Conservation (phyloP, 805 yeast genomes). For the Saturnispora dispora region DNA sequence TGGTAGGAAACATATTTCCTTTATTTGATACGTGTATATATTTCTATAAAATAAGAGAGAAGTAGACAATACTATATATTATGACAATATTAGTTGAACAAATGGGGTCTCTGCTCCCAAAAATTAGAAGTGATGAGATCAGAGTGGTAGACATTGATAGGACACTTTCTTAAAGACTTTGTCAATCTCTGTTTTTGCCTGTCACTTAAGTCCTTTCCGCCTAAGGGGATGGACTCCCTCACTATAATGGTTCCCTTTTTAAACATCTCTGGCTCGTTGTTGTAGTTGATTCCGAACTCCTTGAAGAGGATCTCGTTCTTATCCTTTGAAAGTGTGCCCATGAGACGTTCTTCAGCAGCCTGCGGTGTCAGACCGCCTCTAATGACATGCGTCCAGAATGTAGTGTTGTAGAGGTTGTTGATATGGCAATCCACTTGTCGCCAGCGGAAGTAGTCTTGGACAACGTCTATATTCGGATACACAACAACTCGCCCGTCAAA, state of each 20-base stretch:
- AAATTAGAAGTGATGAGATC: slow-evolving; percentile 59
- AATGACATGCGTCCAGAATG: slow-evolving; percentile 79
- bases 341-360: slow-evolving; percentile 70
- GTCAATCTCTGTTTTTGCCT: slow-evolving; percentile 24
- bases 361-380: slow-evolving; percentile 61
- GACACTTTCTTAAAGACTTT: slow-evolving; percentile 41
- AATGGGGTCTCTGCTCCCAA: slow-evolving; percentile 44
- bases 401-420: slow-evolving; percentile 85
- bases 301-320: slow-evolving; percentile 81
- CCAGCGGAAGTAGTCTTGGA: slow-evolving; percentile 87
- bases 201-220: not conserved
- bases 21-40: not conserved
- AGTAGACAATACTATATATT: not conserved
- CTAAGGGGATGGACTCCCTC: slow-evolving; percentile 30
- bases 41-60: not conserved
- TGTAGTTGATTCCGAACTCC: slow-evolving; percentile 78
- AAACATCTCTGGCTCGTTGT: slow-evolving; percentile 79
- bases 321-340: slow-evolving; percentile 74
- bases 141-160: slow-evolving; percentile 38
- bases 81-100: slow-evolving; percentile 12
- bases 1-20: not conserved
- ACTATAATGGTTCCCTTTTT: slow-evolving; percentile 71
- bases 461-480: slow-evolving; percentile 54
- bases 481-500: slow-evolving; percentile 88
- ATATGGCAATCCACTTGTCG: slow-evolving; percentile 95